phyloP scores from a whole-genome alignment of 345 rosid species.

The Jatropha curcas region DNA sequence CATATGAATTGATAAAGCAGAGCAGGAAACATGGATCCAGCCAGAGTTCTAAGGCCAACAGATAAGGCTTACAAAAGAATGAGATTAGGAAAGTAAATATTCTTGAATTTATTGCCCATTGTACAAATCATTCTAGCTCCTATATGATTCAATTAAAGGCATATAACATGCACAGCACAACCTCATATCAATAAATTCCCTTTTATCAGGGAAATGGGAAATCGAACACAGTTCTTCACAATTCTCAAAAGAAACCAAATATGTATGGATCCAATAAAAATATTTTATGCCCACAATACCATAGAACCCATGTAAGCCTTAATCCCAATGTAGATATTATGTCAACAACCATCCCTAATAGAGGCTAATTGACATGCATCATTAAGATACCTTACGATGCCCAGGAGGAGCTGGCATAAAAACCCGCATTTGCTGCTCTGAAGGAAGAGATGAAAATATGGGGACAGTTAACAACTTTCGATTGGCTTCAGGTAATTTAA shows the following conservation, averaged over 20 bases:
- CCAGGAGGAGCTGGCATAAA: conserved; percentile 69
- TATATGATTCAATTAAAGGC: too few relatives aligned
- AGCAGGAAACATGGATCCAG: background rate
- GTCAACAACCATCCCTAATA: background rate
- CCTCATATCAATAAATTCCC: background rate
- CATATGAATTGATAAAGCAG: background rate
- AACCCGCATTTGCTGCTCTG: conserved; percentile 82
- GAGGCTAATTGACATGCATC: conserved; percentile 13
- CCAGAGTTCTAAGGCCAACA: background rate
- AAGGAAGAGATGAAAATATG: conserved; percentile 87
- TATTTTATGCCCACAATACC: background rate
- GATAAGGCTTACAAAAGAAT: background rate
- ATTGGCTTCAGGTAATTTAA: conserved; percentile 58
- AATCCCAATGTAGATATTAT: background rate
- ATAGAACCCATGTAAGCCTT: background rate
- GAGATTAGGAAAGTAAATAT: too few relatives aligned
- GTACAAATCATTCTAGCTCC: too few relatives aligned
- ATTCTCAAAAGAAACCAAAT: background rate
- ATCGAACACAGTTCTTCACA: background rate
- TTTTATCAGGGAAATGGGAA: background rate
- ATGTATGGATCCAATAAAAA: background rate
- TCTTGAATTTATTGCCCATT: too few relatives aligned
- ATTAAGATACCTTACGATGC: conserved; percentile 66
- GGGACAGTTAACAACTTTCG: conserved; percentile 56
- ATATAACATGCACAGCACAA: background rate